Conservation (phyloP, 2,329 filamentous ascomycete genomes). For the Coniochaeta prunicola region DNA sequence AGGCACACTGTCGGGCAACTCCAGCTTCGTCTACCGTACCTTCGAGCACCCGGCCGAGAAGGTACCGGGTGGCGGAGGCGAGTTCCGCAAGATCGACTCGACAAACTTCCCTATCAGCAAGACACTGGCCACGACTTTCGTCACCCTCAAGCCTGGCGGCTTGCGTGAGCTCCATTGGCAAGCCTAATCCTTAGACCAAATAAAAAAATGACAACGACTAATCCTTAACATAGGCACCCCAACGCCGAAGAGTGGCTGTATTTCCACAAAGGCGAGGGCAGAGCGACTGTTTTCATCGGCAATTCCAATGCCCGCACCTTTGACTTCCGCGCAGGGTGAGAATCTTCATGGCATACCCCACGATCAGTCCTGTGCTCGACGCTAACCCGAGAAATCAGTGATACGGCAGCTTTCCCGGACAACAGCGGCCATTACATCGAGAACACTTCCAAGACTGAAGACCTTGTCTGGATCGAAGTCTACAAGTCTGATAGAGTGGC, state of each 20-base stretch:
- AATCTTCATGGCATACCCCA: not conserved
- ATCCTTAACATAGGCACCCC: not conserved
- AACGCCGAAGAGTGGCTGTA: constrained; percentile 66
- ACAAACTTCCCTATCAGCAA: constrained; percentile 60
- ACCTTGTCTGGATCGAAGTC: constrained; percentile 61
- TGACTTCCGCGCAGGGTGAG: constrained; percentile 50
- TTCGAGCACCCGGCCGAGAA: constrained; percentile 46
- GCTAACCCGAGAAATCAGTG: constrained; percentile 16
- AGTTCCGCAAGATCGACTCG: constrained; percentile 57
- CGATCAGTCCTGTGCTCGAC: not conserved
- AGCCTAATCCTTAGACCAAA: constrained; percentile 33
- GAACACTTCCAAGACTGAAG: constrained; percentile 56
- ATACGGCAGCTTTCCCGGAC: constrained; percentile 61
- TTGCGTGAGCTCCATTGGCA: constrained; percentile 65
- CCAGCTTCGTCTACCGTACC: constrained; percentile 55
- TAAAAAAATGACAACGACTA: not conserved
- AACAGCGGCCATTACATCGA: constrained; percentile 62
- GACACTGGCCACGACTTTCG: constrained; percentile 58
- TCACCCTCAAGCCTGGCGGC: constrained; percentile 55
- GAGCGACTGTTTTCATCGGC: constrained; percentile 59
- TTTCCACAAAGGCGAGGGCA: constrained; percentile 55
- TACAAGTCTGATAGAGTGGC: constrained; percentile 61
- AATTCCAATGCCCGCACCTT: constrained; percentile 55
- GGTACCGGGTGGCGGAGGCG: constrained; percentile 55
- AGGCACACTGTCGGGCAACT: constrained; percentile 44